Base-by-base conservation (phyloP, 2,329 filamentous ascomycete species). In the Cercospora sp. region DNA sequence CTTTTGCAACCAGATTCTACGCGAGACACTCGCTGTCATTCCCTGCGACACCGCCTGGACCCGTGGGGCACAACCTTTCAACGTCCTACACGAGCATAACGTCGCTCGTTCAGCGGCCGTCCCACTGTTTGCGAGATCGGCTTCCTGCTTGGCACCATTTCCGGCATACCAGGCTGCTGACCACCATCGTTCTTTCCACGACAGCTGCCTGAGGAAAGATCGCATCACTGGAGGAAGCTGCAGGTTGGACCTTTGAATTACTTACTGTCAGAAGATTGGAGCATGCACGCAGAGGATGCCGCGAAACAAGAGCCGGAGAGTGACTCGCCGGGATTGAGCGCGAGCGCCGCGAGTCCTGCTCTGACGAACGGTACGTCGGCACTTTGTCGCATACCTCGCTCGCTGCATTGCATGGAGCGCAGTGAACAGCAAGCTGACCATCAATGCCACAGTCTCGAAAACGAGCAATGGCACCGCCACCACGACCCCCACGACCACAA, bases 251-350 rank as follows among this genome's bases (percentile, higher is more conserved):
- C 24, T 53, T 28, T 3, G 55, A 13, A 12, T 37, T 34, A 59
- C n/a, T 21, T 21, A 16, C 2, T 26, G 26, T 37, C 7, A 9
- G 13, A 28, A 45, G 61, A 68, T 24, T 32, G 55, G 69, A 76
- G 69, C 71, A 76, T 76, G 74, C 73, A 75, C 70, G 65, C 73
- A 30, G 74, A 75, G 63, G 63, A 66, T 61, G 64, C 66, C 26
- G 37, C 65, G 16, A 73, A 74, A 66, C 45, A 68, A 65, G 73
- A 76, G 69, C 68, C 69, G 63, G 74, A 75, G 55, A 69, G 58
- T 64, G 71, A 72, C 55, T 75, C 72, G 62, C 74, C 71, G 45
- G 72, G 67, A 24, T 66, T 65, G 58, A 71, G 49, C 61, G 65
- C 60, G 34, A 71, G 67, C 40, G 66, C 45, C 37, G 53, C 67